Evolutionary conservation across 306 rosid species (phyloP), one percentile per base, ranked within the genome.

Genomic region (Vicia villosa): DNA sequence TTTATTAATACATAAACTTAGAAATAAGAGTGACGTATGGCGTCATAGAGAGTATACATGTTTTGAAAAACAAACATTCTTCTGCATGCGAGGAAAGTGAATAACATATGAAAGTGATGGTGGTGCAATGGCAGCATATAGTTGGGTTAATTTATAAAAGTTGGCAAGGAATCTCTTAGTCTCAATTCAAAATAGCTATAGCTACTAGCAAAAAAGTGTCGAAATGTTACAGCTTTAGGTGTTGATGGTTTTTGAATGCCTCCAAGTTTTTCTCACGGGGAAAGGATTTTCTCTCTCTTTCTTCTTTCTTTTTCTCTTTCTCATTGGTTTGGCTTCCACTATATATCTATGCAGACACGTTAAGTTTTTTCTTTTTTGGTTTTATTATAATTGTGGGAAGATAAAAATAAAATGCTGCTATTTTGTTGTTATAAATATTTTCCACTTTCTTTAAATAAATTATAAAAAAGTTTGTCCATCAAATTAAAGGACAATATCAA

Each of bases 231-330:
- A 67, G 80, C 59, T 77, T 66, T 52, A 49, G 74, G 74, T 74
- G 59, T 67, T 66, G 22, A 47, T 52, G 58, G 70, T 76, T 77
- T 86, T 69, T 67, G 80, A 70, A 84, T 86, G 81, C 79, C 74
- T 84, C 85, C 89, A 87, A 87, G 68, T 11, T 70, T 69, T 80
- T 55, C 74, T 79, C 86, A 86, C 87, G 87, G 83, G 86, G 24
- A 69, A 63, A 10, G 46, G 32, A 46, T 78, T 66, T 52, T 74
- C 77, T 67, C 62, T 64, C 62, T 57, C 63, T 56, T 10, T 24
- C 76, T 41, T 21, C 46, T 71, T 46, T 59, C 46, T 16, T 51
- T 54, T 42, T 70, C 68, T 55, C 5, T 72, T 56, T 20, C 30
- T 70, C 54, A 40, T 71, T 71, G 52, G 38, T 58, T 74, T 77